These are phyloP conservation scores for Pleurotus salmoneostramineus DNA, from an alignment of 768 basidiomycete genomes.

Conservation along the genomic window DNA sequence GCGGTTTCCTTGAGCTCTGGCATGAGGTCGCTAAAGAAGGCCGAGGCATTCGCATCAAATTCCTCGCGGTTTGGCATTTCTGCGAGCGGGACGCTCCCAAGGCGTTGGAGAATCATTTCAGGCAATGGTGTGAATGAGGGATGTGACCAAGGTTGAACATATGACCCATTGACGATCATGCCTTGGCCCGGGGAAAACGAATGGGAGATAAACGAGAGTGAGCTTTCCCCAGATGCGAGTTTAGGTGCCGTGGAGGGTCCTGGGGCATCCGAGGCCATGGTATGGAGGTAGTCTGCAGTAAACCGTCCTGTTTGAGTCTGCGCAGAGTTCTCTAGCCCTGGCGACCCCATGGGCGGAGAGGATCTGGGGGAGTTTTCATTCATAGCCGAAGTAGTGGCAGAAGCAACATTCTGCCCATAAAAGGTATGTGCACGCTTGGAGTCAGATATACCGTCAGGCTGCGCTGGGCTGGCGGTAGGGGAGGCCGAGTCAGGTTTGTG, in stretches of 20 bases:
- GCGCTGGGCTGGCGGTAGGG: not conserved
- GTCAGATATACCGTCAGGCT: conserved; percentile 1
- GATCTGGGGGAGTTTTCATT: conserved; percentile 16
- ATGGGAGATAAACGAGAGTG: conserved; percentile 42
- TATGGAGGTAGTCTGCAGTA: conserved; percentile 6
- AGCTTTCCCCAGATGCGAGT: conserved; percentile 3
- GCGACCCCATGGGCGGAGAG: conserved; percentile 18
- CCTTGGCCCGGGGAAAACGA: conserved; percentile 33
- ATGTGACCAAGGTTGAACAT: conserved; percentile 57
- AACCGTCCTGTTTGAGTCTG: conserved; percentile 7
- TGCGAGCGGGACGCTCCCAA: conserved; percentile 46
- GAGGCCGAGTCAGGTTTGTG: conserved; percentile 14
- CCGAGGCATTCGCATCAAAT: conserved; percentile 46
- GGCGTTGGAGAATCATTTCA: conserved; percentile 46
- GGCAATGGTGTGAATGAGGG: conserved; percentile 60
- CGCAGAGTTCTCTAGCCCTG: conserved; percentile 17
- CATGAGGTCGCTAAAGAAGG: conserved; percentile 48
- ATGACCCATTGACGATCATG: conserved; percentile 32
- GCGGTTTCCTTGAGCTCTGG: conserved; percentile 58
- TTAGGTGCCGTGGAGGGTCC: conserved; percentile 1
- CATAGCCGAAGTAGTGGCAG: conserved; percentile 29
- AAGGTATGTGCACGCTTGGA: conserved; percentile 30
- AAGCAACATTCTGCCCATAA: conserved; percentile 44
- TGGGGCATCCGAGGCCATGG: not conserved
- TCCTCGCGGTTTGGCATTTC: conserved; percentile 57